Base-by-base conservation (phyloP, 805 yeast species). In the Monosporozyma solicola region DNA sequence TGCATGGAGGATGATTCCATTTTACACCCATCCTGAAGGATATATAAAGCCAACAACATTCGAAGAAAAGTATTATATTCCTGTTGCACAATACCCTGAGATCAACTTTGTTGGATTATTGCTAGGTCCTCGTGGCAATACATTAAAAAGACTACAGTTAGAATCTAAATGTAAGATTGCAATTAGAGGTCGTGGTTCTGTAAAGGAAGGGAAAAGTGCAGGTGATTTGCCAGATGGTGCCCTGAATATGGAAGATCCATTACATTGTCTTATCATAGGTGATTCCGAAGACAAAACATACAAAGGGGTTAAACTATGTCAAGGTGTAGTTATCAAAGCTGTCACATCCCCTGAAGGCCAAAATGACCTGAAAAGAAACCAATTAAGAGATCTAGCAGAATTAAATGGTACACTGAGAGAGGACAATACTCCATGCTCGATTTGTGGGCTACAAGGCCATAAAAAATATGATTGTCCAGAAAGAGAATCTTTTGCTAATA, bases 41-140 rank as follows among this genome's bases (percentile, higher is more conserved):
- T 92, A 87, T 68, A 72, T 76, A 57, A 74, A 83, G 54, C 87
- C 87, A 39, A 83, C 85, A 8, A 83, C 80, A 59, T 82, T 89
- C 5, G 76, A 78, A 47, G 96, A 91, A 60, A 94, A 91, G 70
- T 76, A 88, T 50, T 91, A 80, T 65, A 79, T 94, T 13, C 98
- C 98, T 0, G 87, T 81, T 3, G 78, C 82, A 41, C 92, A 88
- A 55, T 84, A 89, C 70, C 97, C 98, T 0, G 92, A 85, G 50
- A 84, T 94, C 60, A 94, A 94, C 70, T 92, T 92, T 65, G 87
- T 94, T 51, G 99, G 99, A 0, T 74, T 86, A 51, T 71, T 94
- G 22, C 69, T 94, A 49, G 99, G 99, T 0, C 99, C 99, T 33
- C 83, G 99, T 74, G 99, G 98, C 25, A 85, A 86, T 61, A 92